Percentiles rank a stretch among this genome's conserved stretches.
Conservation (phyloP, 2,329 filamentous ascomycete species). For the Parafenestella ontariensis region DNA sequence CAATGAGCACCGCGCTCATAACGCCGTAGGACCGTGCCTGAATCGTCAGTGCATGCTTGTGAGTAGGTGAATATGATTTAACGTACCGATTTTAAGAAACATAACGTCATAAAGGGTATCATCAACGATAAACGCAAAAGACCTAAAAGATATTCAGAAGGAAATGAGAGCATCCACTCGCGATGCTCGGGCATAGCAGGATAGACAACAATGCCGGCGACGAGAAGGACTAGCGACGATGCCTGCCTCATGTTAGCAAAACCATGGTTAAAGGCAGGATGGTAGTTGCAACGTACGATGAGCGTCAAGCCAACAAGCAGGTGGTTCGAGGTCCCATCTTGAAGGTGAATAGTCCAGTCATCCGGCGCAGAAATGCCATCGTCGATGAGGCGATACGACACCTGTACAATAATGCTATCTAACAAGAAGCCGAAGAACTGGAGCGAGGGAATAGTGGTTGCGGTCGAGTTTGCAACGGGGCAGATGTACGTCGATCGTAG, state of each 20-base stretch:
- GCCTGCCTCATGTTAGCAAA: slow-evolving; percentile 32
- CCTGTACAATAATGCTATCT: slow-evolving; percentile 34
- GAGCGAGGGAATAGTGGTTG: slow-evolving; percentile 36
- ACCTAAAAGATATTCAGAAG: slow-evolving; percentile 41
- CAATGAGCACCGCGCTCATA: slow-evolving; percentile 43
- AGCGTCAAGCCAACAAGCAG: slow-evolving; percentile 39
- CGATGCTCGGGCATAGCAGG: slow-evolving; percentile 43
- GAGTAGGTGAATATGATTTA: neutral
- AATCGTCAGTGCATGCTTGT: slow-evolving; percentile 13
- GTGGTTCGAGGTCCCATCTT: slow-evolving; percentile 37
- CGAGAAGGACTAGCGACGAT: slow-evolving; percentile 37
- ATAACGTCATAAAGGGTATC: slow-evolving; percentile 48
- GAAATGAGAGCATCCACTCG: slow-evolving; percentile 42
- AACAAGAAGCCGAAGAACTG: slow-evolving; percentile 39
- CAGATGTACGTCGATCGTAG: slow-evolving; percentile 45
- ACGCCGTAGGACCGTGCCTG: slow-evolving; percentile 44
- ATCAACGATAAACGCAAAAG: slow-evolving; percentile 46
- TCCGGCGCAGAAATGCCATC: slow-evolving; percentile 32
- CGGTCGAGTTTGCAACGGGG: slow-evolving; percentile 32
- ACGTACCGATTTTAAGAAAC: slow-evolving; percentile 45
- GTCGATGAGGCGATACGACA: slow-evolving; percentile 37
- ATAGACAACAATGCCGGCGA: slow-evolving; percentile 39
- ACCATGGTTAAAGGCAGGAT: neutral
- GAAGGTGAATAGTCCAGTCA: slow-evolving; percentile 31
- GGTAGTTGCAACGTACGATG: slow-evolving; percentile 24